A percentile compares a stretch with the other conserved stretches of the same genome.
phyloP scores from a whole-genome alignment of 768 basidiomycete species.

The Pulveroboletus ravenelii region DNA sequence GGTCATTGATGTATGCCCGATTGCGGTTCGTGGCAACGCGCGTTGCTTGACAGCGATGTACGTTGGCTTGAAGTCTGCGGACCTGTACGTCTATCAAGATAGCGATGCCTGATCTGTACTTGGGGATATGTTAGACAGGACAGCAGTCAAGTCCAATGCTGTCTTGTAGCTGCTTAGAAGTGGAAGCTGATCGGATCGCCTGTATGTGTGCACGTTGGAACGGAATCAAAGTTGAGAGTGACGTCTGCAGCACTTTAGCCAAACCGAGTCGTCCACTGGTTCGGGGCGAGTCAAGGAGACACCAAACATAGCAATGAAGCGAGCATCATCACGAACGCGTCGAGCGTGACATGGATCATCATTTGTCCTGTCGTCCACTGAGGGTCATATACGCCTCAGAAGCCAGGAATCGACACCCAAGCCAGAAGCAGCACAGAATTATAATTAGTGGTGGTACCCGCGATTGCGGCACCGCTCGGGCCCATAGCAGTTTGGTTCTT shows the following conservation, averaged over 20 bases:
- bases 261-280: background rate
- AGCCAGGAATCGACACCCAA: conserved; percentile 5
- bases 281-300: conserved; percentile 1
- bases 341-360: conserved; percentile 5
- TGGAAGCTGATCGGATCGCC: background rate
- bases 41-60: conserved; percentile 20
- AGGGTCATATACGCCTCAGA: background rate
- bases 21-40: conserved; percentile 58
- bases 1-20: conserved; percentile 71
- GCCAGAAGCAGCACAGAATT: conserved; percentile 12
- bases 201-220: background rate
- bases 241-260: background rate
- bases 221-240: background rate
- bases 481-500: background rate
- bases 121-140: conserved; percentile 1
- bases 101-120: background rate
- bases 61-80: conserved; percentile 4
- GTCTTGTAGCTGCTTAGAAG: background rate
- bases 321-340: background rate
- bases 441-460: background rate
- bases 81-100: conserved; percentile 1
- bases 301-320: background rate
- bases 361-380: background rate
- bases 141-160: conserved; percentile 4
- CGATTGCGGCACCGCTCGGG: conserved; percentile 13